Conservation (phyloP, 495 filamentous ascomycete species). For the Copromyces sp. region DNA sequence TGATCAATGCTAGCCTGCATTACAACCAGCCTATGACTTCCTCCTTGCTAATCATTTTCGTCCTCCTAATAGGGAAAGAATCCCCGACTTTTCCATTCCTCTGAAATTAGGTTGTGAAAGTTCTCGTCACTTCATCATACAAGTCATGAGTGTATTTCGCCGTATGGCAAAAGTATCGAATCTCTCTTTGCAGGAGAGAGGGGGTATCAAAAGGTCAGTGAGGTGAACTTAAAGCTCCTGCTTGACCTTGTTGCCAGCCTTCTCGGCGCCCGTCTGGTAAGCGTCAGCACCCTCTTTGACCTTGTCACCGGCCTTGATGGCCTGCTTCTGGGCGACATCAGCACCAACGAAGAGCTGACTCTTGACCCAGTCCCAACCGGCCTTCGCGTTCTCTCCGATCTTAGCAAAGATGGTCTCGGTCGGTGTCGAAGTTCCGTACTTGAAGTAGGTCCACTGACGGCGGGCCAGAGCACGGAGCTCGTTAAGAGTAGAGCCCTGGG, state of each 20-base stretch:
- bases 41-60: not conserved
- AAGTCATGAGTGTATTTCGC: not conserved
- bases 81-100: not conserved
- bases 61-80: not conserved
- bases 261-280: not conserved
- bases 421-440: conserved; percentile 61
- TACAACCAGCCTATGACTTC: not conserved
- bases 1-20: not conserved
- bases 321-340: conserved; percentile 51
- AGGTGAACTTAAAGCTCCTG: conserved; percentile 13
- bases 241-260: conserved; percentile 5
- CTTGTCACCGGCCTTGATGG: conserved; percentile 24
- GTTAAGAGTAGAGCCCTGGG: conserved; percentile 58
- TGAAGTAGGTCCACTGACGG: conserved; percentile 65
- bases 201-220: not conserved
- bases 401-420: conserved; percentile 55
- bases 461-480: conserved; percentile 59
- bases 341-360: conserved; percentile 51
- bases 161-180: not conserved
- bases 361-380: conserved; percentile 48
- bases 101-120: not conserved
- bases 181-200: not conserved
- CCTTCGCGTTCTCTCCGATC: conserved; percentile 42
- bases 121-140: not conserved
- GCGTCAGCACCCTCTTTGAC: conserved; percentile 17